Evolutionary conservation across 139 green algal species (phyloP).

Genomic region (Nannochloris sp.): DNA sequence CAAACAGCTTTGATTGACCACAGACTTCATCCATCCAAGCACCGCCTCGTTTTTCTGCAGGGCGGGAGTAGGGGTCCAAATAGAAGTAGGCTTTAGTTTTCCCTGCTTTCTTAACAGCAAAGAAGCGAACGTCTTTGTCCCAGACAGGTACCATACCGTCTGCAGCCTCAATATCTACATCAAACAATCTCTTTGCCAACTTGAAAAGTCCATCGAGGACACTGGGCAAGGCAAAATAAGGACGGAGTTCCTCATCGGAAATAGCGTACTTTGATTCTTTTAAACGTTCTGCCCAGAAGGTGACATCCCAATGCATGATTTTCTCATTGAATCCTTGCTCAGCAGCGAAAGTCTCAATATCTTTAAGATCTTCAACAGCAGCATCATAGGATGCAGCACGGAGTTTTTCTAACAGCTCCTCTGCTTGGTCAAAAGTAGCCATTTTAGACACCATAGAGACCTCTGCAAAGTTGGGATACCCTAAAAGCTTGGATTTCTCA

Average conservation of each 20-base stretch:
- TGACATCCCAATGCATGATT: conserved; percentile 74
- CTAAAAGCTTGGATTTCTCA: conserved; percentile 88
- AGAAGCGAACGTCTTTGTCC: conserved; percentile 90
- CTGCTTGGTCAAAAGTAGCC: conserved; percentile 64
- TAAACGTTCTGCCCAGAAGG: conserved; percentile 68
- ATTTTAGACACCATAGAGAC: conserved; percentile 84
- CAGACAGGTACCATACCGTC: conserved; percentile 81
- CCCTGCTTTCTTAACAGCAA: conserved; percentile 58
- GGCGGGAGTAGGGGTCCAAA: conserved; percentile 85
- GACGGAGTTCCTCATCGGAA: conserved; percentile 88
- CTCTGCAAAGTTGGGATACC: conserved; percentile 77
- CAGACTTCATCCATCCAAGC: conserved; percentile 60
- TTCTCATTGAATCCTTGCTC: conserved; percentile 43
- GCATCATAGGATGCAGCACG: conserved; percentile 50
- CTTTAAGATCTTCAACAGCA: conserved; percentile 67
- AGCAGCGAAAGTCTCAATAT: conserved; percentile 47
- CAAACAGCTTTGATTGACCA: conserved; percentile 47
- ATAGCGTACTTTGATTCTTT: conserved; percentile 72
- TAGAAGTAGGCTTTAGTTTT: conserved; percentile 88
- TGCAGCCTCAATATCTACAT: conserved; percentile 69
- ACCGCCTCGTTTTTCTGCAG: conserved; percentile 90
- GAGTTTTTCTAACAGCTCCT: conserved; percentile 89
- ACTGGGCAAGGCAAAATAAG: conserved; percentile 87
- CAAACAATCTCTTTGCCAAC: conserved; percentile 82
- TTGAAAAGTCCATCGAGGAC: conserved; percentile 87